Base-by-base conservation (phyloP, 2,329 filamentous ascomycete genomes). In the Endocalyx cinctus region DNA sequence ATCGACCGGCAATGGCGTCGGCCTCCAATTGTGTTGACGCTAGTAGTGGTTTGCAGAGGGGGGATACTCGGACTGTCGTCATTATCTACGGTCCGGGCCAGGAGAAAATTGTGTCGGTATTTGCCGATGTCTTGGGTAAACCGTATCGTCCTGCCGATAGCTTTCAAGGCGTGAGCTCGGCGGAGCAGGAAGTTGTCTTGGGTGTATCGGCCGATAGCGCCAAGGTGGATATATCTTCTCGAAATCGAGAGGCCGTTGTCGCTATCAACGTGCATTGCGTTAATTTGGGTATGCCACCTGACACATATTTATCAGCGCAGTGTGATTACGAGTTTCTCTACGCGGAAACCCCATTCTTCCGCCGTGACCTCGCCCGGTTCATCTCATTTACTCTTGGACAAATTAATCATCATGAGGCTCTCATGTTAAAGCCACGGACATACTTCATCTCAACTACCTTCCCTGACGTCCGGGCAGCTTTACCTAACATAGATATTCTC, bases 281-380 rank as follows among this genome's bases (percentile, higher is more conserved):
- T 42, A 78, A 81, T 48, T 68, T 79, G 35, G 79, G 78, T 18
- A 84, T 82, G 65, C 77, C 79, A 13, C 78, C 81, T n/a, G 78
- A 86, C 45, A 57, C 73, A 25, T 58, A 68, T 28, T 70, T 88
- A 16, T 87, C 81, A 12, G 66, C 75, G 17, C 60, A 73, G 37
- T 89, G 84, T 63, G 84, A 92, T 61, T 92, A 90, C 62, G 87
- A 94, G 57, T 92, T 90, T 47, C 70, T 94, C 14, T 94, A 92
- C 63, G 85, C 83, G 4, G 74, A 80, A 42, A 70, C 72, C 7
- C 74, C 82, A 1, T 86, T 84, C 55, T 79, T 82, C 41, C 77
- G 86, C 17, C 74, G 85, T 36, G 85, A 92, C 52, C 65, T 92
- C 28, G 78, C 85, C 8, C 77, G 87, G 23, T 92, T 89, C 53